These are phyloP conservation scores for Phytophthora lateralis DNA, from an alignment of 352 stramenopile genomes.

Conservation along the genomic window DNA sequence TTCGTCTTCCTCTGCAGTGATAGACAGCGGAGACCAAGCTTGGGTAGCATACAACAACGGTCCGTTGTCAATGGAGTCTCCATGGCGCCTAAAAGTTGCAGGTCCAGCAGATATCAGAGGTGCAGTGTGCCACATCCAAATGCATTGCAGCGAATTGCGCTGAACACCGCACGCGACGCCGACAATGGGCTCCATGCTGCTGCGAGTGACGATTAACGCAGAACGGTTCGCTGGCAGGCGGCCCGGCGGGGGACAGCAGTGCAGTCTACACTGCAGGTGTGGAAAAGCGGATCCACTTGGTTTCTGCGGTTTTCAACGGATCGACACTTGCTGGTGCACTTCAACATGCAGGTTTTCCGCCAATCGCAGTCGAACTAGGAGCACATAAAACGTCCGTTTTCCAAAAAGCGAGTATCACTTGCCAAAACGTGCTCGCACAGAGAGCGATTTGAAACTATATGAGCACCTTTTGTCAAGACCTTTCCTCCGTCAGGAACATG, in stretches of 20 bases:
- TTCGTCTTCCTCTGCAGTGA: neutral
- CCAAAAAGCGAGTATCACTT: neutral
- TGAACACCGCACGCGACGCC: neutral
- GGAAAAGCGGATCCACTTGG: neutral
- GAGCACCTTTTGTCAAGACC: neutral
- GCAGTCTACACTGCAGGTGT: neutral
- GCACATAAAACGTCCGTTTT: neutral
- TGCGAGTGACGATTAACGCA: neutral
- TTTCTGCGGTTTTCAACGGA: slow-evolving; percentile 18
- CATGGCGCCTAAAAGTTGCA: no score
- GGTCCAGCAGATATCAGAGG: slow-evolving; percentile 8
- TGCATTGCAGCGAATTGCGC: neutral
- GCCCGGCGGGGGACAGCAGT: neutral
- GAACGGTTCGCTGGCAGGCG: neutral
- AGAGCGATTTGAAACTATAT: no score
- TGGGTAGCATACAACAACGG: neutral
- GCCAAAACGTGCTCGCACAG: neutral
- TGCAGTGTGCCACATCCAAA: neutral
- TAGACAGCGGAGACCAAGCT: neutral
- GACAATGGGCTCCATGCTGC: neutral
- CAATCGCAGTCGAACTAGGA: slow-evolving; percentile 10
- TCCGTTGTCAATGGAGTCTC: no score
- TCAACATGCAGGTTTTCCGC: slow-evolving; percentile 10
- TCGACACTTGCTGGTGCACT: slow-evolving; percentile 27
- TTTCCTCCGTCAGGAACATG: neutral